These are phyloP conservation scores for Aureobasidium sp. DNA, from an alignment of 2,329 filamentous ascomycete species.

Conservation along the genomic window DNA sequence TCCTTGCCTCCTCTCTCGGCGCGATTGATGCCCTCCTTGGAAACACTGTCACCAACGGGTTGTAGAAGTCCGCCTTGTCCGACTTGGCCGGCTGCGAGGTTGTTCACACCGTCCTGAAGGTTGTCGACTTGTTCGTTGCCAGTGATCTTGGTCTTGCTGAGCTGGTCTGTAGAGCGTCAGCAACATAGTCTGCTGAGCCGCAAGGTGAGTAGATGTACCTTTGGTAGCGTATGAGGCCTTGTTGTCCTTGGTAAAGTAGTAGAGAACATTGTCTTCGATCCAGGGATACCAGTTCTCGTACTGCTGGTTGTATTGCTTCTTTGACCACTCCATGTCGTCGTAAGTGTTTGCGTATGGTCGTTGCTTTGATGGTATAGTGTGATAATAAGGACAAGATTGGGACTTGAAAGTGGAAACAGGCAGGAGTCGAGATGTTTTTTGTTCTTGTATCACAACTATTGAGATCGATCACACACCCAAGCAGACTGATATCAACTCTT, in stretches of 20 bases:
- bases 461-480: neutral
- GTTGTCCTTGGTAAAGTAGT: conserved; percentile 70
- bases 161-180: conserved; percentile 23
- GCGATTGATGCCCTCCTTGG: conserved; percentile 60
- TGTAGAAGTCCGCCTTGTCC: conserved; percentile 62
- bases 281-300: conserved; percentile 72
- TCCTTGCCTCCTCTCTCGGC: conserved; percentile 59
- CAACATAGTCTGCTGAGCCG: neutral
- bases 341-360: neutral
- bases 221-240: conserved; percentile 66
- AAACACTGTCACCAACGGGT: conserved; percentile 55
- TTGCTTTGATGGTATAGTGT: neutral
- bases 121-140: conserved; percentile 60
- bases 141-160: conserved; percentile 64
- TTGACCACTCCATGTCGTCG: conserved; percentile 47
- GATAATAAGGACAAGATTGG: neutral
- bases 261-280: conserved; percentile 64
- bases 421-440: conserved; percentile 27
- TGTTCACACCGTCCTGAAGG: conserved; percentile 61
- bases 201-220: conserved; percentile 40
- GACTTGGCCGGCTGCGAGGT: conserved; percentile 55
- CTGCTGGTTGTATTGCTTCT: conserved; percentile 61
- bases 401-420: conserved; percentile 15
- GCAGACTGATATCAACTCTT: conserved; percentile 16
- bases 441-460: conserved; percentile 25